These are phyloP conservation scores for Rhodotorula sp. DNA, from an alignment of 1,284 basidiomycete species.

Conservation along the genomic window DNA sequence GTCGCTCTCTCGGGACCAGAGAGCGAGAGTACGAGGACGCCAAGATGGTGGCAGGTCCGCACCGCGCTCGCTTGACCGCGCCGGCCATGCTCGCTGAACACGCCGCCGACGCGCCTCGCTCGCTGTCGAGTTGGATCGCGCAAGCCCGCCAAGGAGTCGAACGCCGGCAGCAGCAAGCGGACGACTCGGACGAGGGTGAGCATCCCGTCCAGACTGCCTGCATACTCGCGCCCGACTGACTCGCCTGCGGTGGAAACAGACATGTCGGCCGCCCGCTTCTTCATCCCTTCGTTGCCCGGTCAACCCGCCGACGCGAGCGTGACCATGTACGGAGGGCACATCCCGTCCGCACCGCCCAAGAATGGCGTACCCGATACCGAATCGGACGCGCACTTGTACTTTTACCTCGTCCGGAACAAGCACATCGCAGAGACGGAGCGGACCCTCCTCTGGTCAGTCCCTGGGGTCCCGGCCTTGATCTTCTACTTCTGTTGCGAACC, in stretches of 20 bases:
- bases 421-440: slow-evolving; percentile 81
- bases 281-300: slow-evolving; percentile 43
- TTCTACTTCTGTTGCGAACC: background rate
- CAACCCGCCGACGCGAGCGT: slow-evolving; percentile 41
- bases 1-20: no score
- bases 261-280: slow-evolving; percentile 42
- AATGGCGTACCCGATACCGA: slow-evolving; percentile 31
- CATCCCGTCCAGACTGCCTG: background rate
- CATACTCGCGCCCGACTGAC: background rate
- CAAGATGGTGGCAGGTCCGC: slow-evolving; percentile 5
- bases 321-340: slow-evolving; percentile 46
- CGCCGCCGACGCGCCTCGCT: background rate
- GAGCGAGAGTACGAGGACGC: no score
- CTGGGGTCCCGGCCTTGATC: background rate
- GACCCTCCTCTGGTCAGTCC: slow-evolving; percentile 80
- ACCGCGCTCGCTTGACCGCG: background rate
- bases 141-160: background rate
- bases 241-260: slow-evolving; percentile 1
- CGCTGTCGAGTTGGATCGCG: background rate
- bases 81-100: background rate
- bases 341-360: slow-evolving; percentile 41
- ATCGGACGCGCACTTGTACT: slow-evolving; percentile 75
- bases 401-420: slow-evolving; percentile 84
- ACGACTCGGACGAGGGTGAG: slow-evolving; percentile 13
- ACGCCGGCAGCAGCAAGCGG: slow-evolving; percentile 3